These are phyloP conservation scores for Prunus padus DNA, from an alignment of 306 rosid genomes.

Conservation along the genomic window DNA sequence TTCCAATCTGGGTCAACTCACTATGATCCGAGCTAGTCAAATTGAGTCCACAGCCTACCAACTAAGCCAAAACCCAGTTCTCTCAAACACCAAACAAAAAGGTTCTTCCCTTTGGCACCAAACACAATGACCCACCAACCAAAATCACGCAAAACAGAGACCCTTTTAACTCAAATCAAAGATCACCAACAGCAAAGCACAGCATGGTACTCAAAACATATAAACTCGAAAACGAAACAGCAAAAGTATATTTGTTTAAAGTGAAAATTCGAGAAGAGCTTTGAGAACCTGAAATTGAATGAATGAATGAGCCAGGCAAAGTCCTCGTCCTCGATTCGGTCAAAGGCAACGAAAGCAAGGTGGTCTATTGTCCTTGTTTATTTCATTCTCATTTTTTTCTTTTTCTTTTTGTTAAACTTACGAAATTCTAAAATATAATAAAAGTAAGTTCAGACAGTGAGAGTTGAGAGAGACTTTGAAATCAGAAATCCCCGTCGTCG, in stretches of 20 bases:
- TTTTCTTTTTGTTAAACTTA: background rate
- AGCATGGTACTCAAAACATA: background rate
- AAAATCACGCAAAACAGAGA: conserved; percentile 29
- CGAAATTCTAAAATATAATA: background rate
- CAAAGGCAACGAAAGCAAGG: conserved; percentile 45
- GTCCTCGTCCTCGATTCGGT: conserved; percentile 53
- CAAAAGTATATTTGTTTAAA: background rate
- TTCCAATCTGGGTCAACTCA: conserved; percentile 54
- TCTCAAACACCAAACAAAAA: conserved; percentile 26
- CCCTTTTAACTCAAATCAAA: conserved; percentile 37
- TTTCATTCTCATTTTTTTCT: background rate
- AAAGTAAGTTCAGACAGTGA: conserved; percentile 22
- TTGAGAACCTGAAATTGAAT: conserved; percentile 45
- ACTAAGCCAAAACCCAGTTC: conserved; percentile 30
- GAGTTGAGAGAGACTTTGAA: conserved; percentile 20
- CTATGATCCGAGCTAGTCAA: conserved; percentile 29
- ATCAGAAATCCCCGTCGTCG: conserved; percentile 17
- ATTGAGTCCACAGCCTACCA: conserved; percentile 36
- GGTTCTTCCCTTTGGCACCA: conserved; percentile 25
- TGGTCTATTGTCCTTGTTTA: conserved; percentile 18
- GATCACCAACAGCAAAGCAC: conserved; percentile 35
- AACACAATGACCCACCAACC: conserved; percentile 27
- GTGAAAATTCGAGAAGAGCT: conserved; percentile 22
- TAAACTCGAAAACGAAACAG: background rate
- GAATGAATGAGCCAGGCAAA: conserved; percentile 40